Percentiles rank a stretch among this genome's conserved stretches.
phyloP scores from a whole-genome alignment of 805 yeast species.

The Limtongozyma cylindracea region DNA sequence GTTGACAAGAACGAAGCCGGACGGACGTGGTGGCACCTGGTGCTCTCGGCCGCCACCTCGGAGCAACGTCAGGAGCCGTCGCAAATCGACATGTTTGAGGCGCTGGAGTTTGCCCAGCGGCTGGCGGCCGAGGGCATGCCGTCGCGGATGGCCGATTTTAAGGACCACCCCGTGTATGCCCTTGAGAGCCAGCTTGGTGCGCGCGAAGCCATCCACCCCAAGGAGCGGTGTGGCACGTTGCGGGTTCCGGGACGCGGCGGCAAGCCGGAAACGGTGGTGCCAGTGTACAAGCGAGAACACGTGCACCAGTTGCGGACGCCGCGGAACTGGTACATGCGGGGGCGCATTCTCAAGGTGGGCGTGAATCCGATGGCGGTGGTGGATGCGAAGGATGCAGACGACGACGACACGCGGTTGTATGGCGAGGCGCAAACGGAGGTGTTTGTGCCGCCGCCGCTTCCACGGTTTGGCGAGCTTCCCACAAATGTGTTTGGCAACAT shows the following conservation, averaged over 20 bases:
- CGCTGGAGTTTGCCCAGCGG: slow-evolving; percentile 30
- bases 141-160: slow-evolving; percentile 54
- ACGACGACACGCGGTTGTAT: slow-evolving; percentile 26
- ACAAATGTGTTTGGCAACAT: slow-evolving; percentile 67
- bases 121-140: slow-evolving; percentile 75
- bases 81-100: slow-evolving; percentile 25
- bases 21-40: slow-evolving; percentile 29
- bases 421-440: slow-evolving; percentile 56
- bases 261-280: slow-evolving; percentile 9
- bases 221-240: slow-evolving; percentile 46
- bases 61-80: slow-evolving; percentile 3
- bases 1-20: slow-evolving; percentile 30
- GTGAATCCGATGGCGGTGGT: slow-evolving; percentile 27
- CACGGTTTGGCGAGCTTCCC: slow-evolving; percentile 41
- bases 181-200: slow-evolving; percentile 48
- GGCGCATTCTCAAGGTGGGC: slow-evolving; percentile 51
- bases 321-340: slow-evolving; percentile 67
- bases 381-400: slow-evolving; percentile 15
- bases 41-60: slow-evolving; percentile 10
- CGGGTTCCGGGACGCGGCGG: slow-evolving; percentile 12
- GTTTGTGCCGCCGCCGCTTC: slow-evolving; percentile 39
- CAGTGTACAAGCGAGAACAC: slow-evolving; percentile 43
- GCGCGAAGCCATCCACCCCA: slow-evolving; percentile 50
- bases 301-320: slow-evolving; percentile 46
- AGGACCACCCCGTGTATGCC: slow-evolving; percentile 69